Base-by-base conservation (phyloP, 768 basidiomycete species). In the Suillus subalutaceus region DNA sequence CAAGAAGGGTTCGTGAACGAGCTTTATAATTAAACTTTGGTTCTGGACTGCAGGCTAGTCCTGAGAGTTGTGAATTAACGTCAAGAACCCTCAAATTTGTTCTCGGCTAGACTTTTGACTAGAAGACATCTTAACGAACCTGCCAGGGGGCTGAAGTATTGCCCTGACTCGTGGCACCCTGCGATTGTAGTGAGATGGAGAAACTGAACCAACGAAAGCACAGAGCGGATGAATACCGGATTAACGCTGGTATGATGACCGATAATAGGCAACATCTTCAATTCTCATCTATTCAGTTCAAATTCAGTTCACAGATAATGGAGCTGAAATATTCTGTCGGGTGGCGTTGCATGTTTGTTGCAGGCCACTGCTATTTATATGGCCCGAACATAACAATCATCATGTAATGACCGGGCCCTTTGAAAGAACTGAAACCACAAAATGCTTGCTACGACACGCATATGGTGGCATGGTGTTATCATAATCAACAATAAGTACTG, bases 21-120 rank as follows among this genome's bases (percentile, higher is more conserved):
- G 9, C 0, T n/a, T 26, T 26, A 26, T 26, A 26, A 26, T 18
- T 12, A 20, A 35, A 20, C 6, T 23, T 50, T 23, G 55, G 55
- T 35, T 35, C 32, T 37, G 12, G 20, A 35, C 55, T n/a, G 6
- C 1, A 13, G 55, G 12, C 5, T 56, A 38, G 37, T 23, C 8
- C 57, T 40, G 38, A 26, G 26, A 26, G 26, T 2, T 26, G 26
- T 26, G 26, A 26, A 40, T 30, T 55, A 58, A 23, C 20, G 7
- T 41, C 13, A 6, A 55, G 35, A 56, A 56, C 35, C 55, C 20
- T 56, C 6, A 7, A n/a, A 37, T 56, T 56, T 56, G 55, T n/a
- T 56, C 55, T 35, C 55, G 35, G 55, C 55, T 56, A 56, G 32
- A 35, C 35, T 43, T 30, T 60, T 60, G 18, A 32, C 41, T 60